phyloP scores from a whole-genome alignment of 768 basidiomycete genomes.

The Kwoniella dejecticola region DNA sequence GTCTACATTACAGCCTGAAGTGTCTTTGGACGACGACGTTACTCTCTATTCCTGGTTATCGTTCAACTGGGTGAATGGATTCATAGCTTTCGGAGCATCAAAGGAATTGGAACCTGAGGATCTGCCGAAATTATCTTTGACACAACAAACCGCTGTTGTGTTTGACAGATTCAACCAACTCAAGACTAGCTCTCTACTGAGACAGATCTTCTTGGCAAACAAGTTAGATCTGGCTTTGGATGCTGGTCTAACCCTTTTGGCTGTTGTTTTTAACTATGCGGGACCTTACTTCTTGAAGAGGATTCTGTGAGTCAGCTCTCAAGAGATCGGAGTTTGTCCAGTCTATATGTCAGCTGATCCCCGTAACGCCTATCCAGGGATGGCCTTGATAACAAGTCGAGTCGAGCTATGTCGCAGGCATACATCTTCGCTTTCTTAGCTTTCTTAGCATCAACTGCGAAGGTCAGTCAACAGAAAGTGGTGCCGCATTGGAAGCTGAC shows the following conservation, averaged over 20 bases:
- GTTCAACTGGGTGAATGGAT: constrained; percentile 50
- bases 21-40: constrained; percentile 44
- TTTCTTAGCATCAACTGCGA: constrained; percentile 65
- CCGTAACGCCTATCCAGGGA: too few species aligned
- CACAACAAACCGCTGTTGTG: constrained; percentile 39
- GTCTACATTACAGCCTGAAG: constrained; percentile 22
- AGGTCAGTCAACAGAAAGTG: constrained; percentile 54
- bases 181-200: constrained; percentile 29
- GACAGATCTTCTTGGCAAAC: constrained; percentile 40
- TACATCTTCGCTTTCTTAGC: constrained; percentile 79
- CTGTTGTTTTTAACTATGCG: constrained; percentile 74
- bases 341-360: too few species aligned
- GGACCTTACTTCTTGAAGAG: constrained; percentile 83
- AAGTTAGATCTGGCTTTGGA: constrained; percentile 61
- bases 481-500: not conserved
- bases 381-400: constrained; percentile 56
- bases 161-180: constrained; percentile 42
- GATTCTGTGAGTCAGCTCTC: constrained; percentile 45
- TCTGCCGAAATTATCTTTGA: constrained; percentile 44
- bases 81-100: constrained; percentile 41
- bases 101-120: constrained; percentile 48
- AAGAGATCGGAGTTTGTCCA: too few species aligned
- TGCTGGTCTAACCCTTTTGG: constrained; percentile 67
- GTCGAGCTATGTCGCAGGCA: constrained; percentile 64
- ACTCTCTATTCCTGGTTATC: constrained; percentile 49